phyloP scores from a whole-genome alignment of 495 filamentous ascomycete genomes.

The Aspergillus mulundensis region DNA sequence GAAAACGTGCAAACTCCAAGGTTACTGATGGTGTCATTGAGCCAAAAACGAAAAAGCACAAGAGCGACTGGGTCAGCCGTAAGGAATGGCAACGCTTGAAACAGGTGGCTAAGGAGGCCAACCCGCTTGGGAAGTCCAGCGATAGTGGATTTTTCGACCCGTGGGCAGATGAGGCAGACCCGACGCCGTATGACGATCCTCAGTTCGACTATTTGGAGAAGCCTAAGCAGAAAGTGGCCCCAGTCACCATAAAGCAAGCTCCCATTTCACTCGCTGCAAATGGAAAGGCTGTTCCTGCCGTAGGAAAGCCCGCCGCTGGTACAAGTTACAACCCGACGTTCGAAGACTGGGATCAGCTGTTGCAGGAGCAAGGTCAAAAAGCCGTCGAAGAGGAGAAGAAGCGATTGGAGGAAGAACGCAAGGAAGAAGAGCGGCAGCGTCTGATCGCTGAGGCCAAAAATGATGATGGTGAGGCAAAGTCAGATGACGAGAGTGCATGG shows the following conservation, averaged over 20 bases:
- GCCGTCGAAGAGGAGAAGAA: conserved; percentile 77
- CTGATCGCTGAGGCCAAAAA: conserved; percentile 56
- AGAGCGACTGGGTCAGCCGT: conserved; percentile 68
- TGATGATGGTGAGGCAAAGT: conserved; percentile 65
- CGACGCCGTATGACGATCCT: conserved; percentile 41
- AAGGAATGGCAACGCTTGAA: conserved; percentile 77
- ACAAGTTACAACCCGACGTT: conserved; percentile 90
- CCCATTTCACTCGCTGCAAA: conserved; percentile 76
- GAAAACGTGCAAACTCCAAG: conserved; percentile 62
- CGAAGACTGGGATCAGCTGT: conserved; percentile 72
- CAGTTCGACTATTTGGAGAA: conserved; percentile 60
- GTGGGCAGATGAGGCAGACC: conserved; percentile 60
- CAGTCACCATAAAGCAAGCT: conserved; percentile 67
- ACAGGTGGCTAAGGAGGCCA: conserved; percentile 69
- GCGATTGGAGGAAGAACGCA: conserved; percentile 62
- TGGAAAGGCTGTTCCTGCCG: conserved; percentile 73
- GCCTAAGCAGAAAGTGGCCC: conserved; percentile 62
- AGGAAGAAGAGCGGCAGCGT: conserved; percentile 52
- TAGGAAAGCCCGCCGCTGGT: conserved; percentile 71
- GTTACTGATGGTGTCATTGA: conserved; percentile 65
- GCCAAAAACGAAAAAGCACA: conserved; percentile 63
- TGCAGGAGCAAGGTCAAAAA: conserved; percentile 68
- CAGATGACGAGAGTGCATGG: conserved; percentile 84
- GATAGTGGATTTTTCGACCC: conserved; percentile 65
- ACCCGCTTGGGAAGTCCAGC: conserved; percentile 50